These are phyloP conservation scores for Penicillium samsonianum DNA, from an alignment of 495 filamentous ascomycete genomes.

Conservation along the genomic window DNA sequence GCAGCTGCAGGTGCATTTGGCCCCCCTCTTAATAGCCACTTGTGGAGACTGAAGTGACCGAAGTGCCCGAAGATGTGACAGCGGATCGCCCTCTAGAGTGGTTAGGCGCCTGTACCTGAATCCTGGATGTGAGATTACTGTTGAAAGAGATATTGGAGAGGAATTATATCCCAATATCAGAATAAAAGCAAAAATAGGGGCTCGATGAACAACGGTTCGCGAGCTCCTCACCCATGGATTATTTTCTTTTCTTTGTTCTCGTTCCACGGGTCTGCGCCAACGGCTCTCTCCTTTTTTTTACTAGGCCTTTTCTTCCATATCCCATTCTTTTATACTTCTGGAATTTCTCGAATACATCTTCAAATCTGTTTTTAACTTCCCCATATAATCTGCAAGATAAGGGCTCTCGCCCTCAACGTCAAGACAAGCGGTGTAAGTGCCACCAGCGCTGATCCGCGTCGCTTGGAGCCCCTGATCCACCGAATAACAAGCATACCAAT, in stretches of 20 bases:
- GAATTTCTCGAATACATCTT: neutral
- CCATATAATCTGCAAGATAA: conserved; percentile 12
- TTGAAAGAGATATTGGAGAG: neutral
- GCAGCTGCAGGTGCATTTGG: conserved; percentile 37
- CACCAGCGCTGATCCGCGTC: conserved; percentile 30
- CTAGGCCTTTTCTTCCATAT: neutral
- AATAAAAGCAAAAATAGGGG: neutral
- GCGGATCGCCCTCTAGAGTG: conserved; percentile 36
- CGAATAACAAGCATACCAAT: conserved; percentile 34
- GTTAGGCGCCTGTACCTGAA: conserved; percentile 37
- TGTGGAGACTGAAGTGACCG: conserved; percentile 29
- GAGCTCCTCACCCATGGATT: conserved; percentile 12
- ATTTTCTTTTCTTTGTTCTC: conserved; percentile 9
- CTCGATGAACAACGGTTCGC: conserved; percentile 19
- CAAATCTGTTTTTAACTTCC: neutral
- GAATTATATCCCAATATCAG: neutral
- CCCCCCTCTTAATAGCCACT: conserved; percentile 31
- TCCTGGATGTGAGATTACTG: conserved; percentile 2
- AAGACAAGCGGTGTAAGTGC: conserved; percentile 35
- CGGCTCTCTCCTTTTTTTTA: neutral
- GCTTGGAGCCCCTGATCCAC: conserved; percentile 34
- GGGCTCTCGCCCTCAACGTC: conserved; percentile 13
- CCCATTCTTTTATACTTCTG: neutral
- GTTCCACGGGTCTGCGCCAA: conserved; percentile 10
- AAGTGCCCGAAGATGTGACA: conserved; percentile 40